Evolutionary conservation across 345 rosid species (phyloP).

Genomic region (Orychophragmus violaceus): DNA sequence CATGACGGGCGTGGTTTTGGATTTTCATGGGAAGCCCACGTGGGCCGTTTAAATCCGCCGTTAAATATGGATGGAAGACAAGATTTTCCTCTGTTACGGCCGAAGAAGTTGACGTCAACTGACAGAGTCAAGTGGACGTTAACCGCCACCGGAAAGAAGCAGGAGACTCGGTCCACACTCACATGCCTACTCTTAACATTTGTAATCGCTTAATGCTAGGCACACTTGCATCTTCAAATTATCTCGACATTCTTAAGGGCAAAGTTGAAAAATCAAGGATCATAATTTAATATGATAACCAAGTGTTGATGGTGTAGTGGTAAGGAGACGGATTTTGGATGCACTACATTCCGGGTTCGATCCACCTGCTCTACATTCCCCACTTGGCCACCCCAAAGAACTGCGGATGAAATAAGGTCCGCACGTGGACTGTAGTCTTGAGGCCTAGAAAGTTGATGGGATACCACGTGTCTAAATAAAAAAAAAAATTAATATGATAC

Average conservation of each 20-base stretch:
- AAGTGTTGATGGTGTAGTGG: too few relatives aligned
- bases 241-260: not conserved
- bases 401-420: too few relatives aligned
- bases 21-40: slow-evolving; percentile 15
- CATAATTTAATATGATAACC: too few relatives aligned
- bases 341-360: too few relatives aligned
- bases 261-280: too few relatives aligned
- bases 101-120: slow-evolving; percentile 25
- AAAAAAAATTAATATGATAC: too few relatives aligned
- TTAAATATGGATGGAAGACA: slow-evolving; percentile 18
- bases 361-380: too few relatives aligned
- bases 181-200: not conserved
- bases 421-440: too few relatives aligned
- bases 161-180: slow-evolving; percentile 17
- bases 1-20: slow-evolving; percentile 14
- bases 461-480: too few relatives aligned
- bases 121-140: slow-evolving; percentile 28
- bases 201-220: not conserved
- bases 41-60: slow-evolving; percentile 22
- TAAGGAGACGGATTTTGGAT: too few relatives aligned
- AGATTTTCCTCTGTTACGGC: not conserved
- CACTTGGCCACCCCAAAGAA: too few relatives aligned
- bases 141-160: slow-evolving; percentile 28
- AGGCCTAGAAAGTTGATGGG: too few relatives aligned
- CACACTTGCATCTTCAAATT: not conserved